Conservation (phyloP, 192 early-diverging fungal genomes). For the Spinellus fusiger region DNA sequence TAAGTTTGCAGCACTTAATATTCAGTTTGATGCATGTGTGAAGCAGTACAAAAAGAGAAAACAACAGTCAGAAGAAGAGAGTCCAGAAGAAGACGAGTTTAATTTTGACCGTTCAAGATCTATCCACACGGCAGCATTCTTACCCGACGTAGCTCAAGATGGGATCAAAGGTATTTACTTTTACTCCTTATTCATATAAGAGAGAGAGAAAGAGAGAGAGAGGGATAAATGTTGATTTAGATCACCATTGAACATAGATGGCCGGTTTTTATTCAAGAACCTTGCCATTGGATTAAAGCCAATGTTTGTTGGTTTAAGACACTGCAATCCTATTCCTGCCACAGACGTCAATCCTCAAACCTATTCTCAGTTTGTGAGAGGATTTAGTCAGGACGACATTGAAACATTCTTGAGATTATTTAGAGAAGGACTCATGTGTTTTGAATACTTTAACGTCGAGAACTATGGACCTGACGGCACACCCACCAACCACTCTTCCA, state of each 20-base stretch:
- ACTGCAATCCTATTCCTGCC: constrained; percentile 59
- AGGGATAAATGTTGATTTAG: background rate
- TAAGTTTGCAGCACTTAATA: constrained; percentile 68
- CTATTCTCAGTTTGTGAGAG: constrained; percentile 48
- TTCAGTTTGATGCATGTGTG: constrained; percentile 53
- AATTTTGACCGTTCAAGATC: constrained; percentile 53
- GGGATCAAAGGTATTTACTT: constrained; percentile 50
- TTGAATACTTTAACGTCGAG: constrained; percentile 76
- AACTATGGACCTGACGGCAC: constrained; percentile 42
- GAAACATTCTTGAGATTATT: constrained; percentile 68
- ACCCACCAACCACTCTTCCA: constrained; percentile 12
- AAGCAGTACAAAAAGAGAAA: constrained; percentile 54
- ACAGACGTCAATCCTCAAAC: constrained; percentile 28
- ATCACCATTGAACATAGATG: constrained; percentile 45
- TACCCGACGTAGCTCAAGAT: constrained; percentile 51
- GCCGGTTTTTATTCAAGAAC: constrained; percentile 83
- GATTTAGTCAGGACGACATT: constrained; percentile 66
- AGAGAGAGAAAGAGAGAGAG: background rate
- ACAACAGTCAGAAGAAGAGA: constrained; percentile 31
- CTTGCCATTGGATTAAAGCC: constrained; percentile 86
- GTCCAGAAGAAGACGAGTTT: constrained; percentile 46
- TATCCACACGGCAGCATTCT: constrained; percentile 42
- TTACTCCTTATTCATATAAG: background rate
- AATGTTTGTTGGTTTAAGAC: constrained; percentile 66
- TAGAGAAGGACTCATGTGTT: constrained; percentile 73